Base-by-base conservation (phyloP, 73 alveolate species). In the Uronychia setigera region DNA sequence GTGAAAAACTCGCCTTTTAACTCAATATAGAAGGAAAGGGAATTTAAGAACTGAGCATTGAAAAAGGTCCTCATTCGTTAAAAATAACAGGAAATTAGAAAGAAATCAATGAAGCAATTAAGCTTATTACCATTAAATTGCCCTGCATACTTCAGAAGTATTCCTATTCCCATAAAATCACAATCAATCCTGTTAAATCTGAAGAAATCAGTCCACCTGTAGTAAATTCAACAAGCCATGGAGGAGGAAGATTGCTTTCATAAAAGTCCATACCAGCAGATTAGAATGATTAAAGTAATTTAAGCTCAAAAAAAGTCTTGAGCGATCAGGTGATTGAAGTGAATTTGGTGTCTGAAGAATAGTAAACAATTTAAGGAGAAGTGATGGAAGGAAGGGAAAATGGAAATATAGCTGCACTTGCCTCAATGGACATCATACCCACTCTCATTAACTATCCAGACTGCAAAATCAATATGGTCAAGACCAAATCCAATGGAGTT, bases 401-500 rank as follows among this genome's bases (percentile, higher is more conserved):
- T 46, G 67, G 67, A 46, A 19, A 11, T 19, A 5, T 46, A 11
- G 5, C 67, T 46, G n/a, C 67, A 5, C 67, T 46, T 46, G 67
- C 19, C 19, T 5, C 67, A 46, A 46, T 46, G 67, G 67, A 46
- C 67, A 46, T 46, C 67, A 5, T 11, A 19, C 67, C 67, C 19
- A 11, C 67, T 46, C 67, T 46, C 19, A 19, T 46, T 46, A 11
- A 46, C 67, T 46, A 46, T 19, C 67, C 67, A 11, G 67, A 46
- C n/a, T 46, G 67, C 19, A 19, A 46, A 46, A 5, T 46, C n/a
- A 5, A 5, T 11, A 19, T 19, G n/a, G 5, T 46, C 19, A 46
- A 46, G 19, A 46, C 67, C n/a, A 19, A 19, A 5, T 19, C 5
- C 5, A 46, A 46, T 25, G 91, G 91, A 26, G 81, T 85, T 1